Base-by-base conservation (phyloP, 768 basidiomycete genomes). In the Pleurotus pulmonarius region DNA sequence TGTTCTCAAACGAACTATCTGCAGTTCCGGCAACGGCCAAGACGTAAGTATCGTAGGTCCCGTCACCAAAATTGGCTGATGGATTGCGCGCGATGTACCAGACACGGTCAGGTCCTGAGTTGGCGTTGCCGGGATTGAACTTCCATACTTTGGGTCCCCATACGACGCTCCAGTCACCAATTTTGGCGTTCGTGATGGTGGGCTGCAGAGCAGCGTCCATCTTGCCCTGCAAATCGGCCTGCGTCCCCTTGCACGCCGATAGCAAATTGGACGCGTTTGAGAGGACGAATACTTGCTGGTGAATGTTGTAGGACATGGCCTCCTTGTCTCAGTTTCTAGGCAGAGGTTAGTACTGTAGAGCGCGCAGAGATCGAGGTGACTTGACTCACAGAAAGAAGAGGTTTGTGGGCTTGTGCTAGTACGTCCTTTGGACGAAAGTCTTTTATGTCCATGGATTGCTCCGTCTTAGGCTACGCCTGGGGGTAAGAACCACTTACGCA, bases 41-140 rank as follows among this genome's bases (percentile, higher is more conserved):
- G 11, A 56, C 55, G 18, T 56, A 56, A 15, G 46, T 56, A n/a
- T 56, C 55, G 44, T 56, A 39, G 11, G 39, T 13, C 26, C 26
- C 43, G 18, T 47, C 55, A 2, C 43, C 55, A 13, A 46, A 56
- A 18, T 20, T 44, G 5, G 47, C 55, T 7, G 45, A n/a, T 3
- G 55, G 45, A 29, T 48, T 48, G 45, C 24, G 55, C 15, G 38
- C 45, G 15, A 56, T 29, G 26, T 37, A 46, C 55, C 54, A 55
- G 15, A 22, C 18, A 15, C 45, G 54, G 16, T 55, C 54, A 8
- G 54, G 38, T 12, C 20, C 41, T 22, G 25, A 22, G 22, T 20
- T 18, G 0, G 15, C 26, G 15, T 46, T 15, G 15, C 22, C 11
- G 15, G 54, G 54, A 9, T 29, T 29, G 25, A 29, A 22, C 34